These are phyloP conservation scores for Cryptococcus hybrid DNA, from an alignment of 1,284 basidiomycete genomes.

Conservation along the genomic window DNA sequence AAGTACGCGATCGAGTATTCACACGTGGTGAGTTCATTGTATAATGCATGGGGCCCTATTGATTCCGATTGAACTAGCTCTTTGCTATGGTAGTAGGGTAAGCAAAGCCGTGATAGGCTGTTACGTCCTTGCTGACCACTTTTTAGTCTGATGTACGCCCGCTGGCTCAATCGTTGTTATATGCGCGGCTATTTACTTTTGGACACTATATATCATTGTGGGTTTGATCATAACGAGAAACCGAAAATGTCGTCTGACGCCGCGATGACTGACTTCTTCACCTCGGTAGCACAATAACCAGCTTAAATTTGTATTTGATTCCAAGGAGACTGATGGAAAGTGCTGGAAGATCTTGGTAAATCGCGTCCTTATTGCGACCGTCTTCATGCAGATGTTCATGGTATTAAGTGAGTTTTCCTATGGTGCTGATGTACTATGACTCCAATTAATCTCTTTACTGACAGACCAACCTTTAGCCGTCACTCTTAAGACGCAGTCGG, in stretches of 20 bases:
- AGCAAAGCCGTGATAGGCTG: constrained; percentile 2
- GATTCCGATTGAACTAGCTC: constrained; percentile 11
- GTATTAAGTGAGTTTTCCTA: constrained; percentile 26
- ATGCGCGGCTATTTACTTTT: constrained; percentile 35
- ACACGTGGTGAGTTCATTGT: constrained; percentile 22
- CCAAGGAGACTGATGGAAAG: constrained; percentile 37
- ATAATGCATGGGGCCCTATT: background rate
- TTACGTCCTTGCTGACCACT: background rate
- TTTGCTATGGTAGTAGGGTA: constrained; percentile 38
- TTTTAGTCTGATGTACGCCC: constrained; percentile 27
- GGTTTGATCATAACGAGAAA: constrained; percentile 1
- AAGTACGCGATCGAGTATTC: constrained; percentile 33
- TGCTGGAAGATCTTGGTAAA: constrained; percentile 34
- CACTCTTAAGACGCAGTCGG: constrained; percentile 14
- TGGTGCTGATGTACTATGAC: no score
- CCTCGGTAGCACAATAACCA: constrained; percentile 24
- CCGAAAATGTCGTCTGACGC: background rate
- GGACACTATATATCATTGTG: constrained; percentile 33
- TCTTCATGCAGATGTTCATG: constrained; percentile 38
- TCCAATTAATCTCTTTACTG: no score
- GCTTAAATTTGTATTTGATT: constrained; percentile 31
- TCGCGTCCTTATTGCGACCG: constrained; percentile 23
- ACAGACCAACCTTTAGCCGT: constrained; percentile 1
- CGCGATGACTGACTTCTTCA: background rate
- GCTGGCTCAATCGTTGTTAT: constrained; percentile 31